phyloP scores from a whole-genome alignment of 257 asterid species.

The Rauvolfia tetraphylla region DNA sequence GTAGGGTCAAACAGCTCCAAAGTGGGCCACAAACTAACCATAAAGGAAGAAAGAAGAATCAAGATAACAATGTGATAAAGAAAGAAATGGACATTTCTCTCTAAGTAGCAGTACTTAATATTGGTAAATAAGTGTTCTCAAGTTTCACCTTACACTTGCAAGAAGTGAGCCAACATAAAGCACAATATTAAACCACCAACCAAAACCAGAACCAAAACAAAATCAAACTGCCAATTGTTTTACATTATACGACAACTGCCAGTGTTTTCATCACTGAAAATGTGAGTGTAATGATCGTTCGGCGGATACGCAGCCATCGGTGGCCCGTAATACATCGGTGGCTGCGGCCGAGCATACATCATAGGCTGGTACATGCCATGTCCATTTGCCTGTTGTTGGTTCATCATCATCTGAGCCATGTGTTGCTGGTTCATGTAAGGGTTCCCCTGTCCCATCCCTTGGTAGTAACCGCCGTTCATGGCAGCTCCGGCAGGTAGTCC shows the following conservation, averaged over 20 bases:
- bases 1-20: neutral
- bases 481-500: conserved; percentile 42
- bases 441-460: conserved; percentile 45
- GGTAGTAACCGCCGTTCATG: conserved; percentile 37
- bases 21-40: too few species aligned
- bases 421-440: conserved; percentile 45
- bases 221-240: conserved; percentile 10
- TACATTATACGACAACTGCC: conserved; percentile 66
- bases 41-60: neutral
- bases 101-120: neutral
- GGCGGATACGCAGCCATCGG: conserved; percentile 36
- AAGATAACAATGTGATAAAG: neutral
- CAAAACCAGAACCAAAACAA: conserved; percentile 14
- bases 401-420: conserved; percentile 70
- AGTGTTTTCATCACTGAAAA: conserved; percentile 82
- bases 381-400: conserved; percentile 46
- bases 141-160: neutral
- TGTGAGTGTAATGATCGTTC: conserved; percentile 44
- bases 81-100: neutral
- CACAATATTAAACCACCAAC: conserved; percentile 4
- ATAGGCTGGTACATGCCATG: conserved; percentile 49
- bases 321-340: conserved; percentile 41
- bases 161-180: conserved; percentile 2
- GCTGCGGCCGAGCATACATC: conserved; percentile 40
- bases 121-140: neutral